These are phyloP conservation scores for Artemisia annua DNA, from an alignment of 129 eudicot species.

Conservation along the genomic window DNA sequence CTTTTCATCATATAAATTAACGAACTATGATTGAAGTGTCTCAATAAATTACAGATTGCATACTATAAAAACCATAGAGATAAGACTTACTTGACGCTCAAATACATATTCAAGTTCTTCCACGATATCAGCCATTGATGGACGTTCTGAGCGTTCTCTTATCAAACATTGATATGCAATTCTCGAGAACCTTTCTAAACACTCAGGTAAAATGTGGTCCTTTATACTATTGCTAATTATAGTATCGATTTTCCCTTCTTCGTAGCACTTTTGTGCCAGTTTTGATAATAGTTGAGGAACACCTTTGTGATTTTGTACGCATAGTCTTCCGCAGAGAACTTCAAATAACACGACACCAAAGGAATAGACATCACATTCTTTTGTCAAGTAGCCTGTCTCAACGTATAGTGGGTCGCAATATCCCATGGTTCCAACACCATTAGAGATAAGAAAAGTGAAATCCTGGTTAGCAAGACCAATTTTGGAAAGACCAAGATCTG, in stretches of 20 bases:
- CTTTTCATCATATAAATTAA: no score
- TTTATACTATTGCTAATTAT: not conserved
- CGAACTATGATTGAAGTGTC: no score
- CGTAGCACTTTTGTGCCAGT: not conserved
- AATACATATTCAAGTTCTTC: not conserved
- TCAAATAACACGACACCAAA: not conserved
- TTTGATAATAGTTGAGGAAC: not conserved
- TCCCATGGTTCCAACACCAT: not conserved
- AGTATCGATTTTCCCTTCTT: not conserved
- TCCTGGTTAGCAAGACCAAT: not conserved
- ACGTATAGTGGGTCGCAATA: not conserved
- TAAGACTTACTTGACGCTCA: not conserved
- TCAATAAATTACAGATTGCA: no score
- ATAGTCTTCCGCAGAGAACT: conserved; percentile 3
- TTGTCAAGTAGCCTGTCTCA: not conserved
- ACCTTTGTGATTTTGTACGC: not conserved
- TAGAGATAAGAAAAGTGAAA: not conserved
- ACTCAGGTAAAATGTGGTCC: not conserved
- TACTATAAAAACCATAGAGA: no score
- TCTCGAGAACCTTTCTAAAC: not conserved
- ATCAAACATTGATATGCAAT: not conserved
- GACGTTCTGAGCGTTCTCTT: not conserved
- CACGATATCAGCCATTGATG: not conserved
- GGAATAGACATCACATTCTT: not conserved
- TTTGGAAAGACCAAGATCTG: not conserved